Percentiles rank a stretch among this genome's conserved stretches.
Conservation (phyloP, 2,329 filamentous ascomycete genomes). For the Beauveria sp. region DNA sequence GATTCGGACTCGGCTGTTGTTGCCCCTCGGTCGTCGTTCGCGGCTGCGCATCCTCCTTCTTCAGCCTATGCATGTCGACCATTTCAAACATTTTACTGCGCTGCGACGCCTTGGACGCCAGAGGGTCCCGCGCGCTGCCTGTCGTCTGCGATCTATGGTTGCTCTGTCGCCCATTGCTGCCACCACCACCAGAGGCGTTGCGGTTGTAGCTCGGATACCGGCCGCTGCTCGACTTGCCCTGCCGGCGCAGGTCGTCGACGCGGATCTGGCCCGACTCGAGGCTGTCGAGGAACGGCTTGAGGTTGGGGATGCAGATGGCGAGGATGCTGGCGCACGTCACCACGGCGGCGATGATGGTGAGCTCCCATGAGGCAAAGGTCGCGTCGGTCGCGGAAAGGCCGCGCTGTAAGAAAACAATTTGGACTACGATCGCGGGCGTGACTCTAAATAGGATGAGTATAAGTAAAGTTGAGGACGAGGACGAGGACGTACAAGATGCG, state of each 20-base stretch:
- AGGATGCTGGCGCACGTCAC: constrained; percentile 14
- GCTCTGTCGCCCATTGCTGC: not conserved
- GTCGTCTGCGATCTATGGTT: not conserved
- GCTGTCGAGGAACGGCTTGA: constrained; percentile 13
- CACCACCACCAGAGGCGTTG: constrained; percentile 14
- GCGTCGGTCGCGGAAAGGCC: not conserved
- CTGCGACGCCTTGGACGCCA: constrained; percentile 9
- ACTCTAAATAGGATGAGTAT: constrained; percentile 11
- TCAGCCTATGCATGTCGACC: constrained; percentile 8
- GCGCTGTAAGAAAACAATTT: not conserved
- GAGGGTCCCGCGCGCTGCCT: not conserved
- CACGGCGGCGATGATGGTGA: constrained; percentile 2
- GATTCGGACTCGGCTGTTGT: not conserved
- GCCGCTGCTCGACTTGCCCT: constrained; percentile 11
- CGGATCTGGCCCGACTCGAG: constrained; percentile 12
- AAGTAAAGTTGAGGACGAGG: too few species aligned
- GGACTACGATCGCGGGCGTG: constrained; percentile 17
- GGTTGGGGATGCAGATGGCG: constrained; percentile 13
- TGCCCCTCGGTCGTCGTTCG: not conserved
- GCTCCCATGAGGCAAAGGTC: constrained; percentile 8
- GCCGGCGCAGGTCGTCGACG: constrained; percentile 10
- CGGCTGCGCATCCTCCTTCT: not conserved
- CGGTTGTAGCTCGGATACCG: constrained; percentile 12
- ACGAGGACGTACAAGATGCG: constrained; percentile 21
- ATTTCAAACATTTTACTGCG: constrained; percentile 11